Base-by-base conservation (phyloP, 2,329 filamentous ascomycete genomes). In the Trichoderma harzianum region DNA sequence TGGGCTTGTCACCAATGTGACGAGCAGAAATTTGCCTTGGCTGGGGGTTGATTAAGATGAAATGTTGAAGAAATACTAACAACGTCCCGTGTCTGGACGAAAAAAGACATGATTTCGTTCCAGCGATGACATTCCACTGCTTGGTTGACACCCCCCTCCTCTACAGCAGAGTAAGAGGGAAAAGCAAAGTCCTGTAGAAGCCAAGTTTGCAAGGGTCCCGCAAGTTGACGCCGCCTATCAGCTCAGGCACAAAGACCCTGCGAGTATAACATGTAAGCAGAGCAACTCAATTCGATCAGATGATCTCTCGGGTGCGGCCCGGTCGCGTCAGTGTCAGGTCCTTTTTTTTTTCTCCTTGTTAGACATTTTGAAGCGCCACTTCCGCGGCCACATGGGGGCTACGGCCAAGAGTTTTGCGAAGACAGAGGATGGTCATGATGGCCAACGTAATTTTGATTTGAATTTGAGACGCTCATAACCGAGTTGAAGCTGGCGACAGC, bases 231-330 rank as follows among this genome's bases (percentile, higher is more conserved):
- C 28, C n/a, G 62, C 63, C 63, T 57, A 66, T 69, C 55, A 61
- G 39, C 34, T 43, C 51, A 24, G 28, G 36, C 26, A 47, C 47
- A 47, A 47, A 32, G 34, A 36, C 24, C 53, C 58, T 62, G 65
- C 64, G 65, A 47, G 28, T 26, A 53, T 28, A 66, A 66, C 47
- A 53, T 53, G 47, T 58, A 69, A 58, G 34, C 66, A 69, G 47
- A 53, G 57, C 67, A 70, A 61, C 18, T 43, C 58, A 55, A 62
- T 36, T 39, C 60, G 68, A 70, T 70, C 68, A 70, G 68, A 70
- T 70, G 68, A 70, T 70, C 60, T 57, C 68, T 43, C 68, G 58
- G 68, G 28, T 70, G 60, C 68, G 68, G 60, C 60, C 68, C 60
- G 68, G 43, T 47, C 68, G 68, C 60, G 68, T 21, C n/a, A 36